Percentiles rank a stretch among this genome's conserved stretches.
Conservation (phyloP, 192 early-diverging fungal species). For the Pilaira anomala region DNA sequence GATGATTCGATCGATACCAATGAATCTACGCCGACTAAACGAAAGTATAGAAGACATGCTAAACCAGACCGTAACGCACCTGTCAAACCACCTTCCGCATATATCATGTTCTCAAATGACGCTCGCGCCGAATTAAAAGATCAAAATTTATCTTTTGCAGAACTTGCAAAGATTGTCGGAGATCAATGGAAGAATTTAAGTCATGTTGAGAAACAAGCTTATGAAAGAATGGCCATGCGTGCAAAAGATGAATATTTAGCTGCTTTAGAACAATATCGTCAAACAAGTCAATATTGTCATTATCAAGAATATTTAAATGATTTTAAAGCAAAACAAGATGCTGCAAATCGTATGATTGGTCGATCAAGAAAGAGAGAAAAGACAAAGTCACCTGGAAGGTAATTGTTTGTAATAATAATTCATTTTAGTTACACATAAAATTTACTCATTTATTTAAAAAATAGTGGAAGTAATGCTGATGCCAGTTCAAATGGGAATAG, state of each 20-base stretch:
- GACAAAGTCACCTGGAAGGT: conserved; percentile 20
- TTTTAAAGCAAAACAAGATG: conserved; percentile 33
- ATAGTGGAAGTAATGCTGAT: conserved; percentile 31
- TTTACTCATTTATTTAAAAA: too few species aligned
- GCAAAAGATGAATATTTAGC: conserved; percentile 40
- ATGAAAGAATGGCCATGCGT: conserved; percentile 32
- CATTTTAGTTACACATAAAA: too few species aligned
- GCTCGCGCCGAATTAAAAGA: conserved; percentile 33
- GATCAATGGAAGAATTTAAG: conserved; percentile 41
- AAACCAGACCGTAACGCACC: conserved; percentile 43
- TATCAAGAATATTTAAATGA: conserved; percentile 39
- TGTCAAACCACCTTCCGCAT: conserved; percentile 43
- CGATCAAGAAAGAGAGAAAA: conserved; percentile 16
- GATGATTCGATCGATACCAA: not conserved
- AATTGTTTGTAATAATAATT: not conserved
- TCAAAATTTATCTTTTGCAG: conserved; percentile 35
- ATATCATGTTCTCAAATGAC: conserved; percentile 44
- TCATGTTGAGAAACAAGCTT: conserved; percentile 26
- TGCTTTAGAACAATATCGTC: conserved; percentile 24
- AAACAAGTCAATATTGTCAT: conserved; percentile 24
- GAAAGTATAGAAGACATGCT: conserved; percentile 42
- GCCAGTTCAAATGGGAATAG: conserved; percentile 33
- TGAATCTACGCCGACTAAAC: conserved; percentile 9
- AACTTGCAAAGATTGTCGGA: conserved; percentile 42
- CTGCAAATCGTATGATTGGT: conserved; percentile 12